Percentiles rank a stretch among this genome's conserved stretches.
phyloP scores from a whole-genome alignment of 352 stramenopile species.

The Thalassiosira oceanica region DNA sequence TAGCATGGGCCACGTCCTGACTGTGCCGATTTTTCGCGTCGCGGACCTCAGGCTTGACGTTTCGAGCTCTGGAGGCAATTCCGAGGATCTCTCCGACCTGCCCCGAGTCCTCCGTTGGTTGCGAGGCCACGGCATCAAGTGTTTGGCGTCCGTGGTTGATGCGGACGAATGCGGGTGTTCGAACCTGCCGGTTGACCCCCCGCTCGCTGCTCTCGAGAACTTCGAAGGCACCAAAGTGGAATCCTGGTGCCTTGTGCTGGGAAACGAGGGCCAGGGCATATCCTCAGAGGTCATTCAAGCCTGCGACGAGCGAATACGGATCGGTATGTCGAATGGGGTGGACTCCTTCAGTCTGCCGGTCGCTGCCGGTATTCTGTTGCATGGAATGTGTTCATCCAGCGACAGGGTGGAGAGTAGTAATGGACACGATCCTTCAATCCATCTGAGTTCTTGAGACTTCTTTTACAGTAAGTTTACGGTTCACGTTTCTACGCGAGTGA shows the following conservation, averaged over 20 bases:
- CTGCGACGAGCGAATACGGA: slow-evolving; percentile 48
- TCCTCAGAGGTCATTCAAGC: slow-evolving; percentile 38
- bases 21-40: slow-evolving; percentile 57
- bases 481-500: too few species aligned
- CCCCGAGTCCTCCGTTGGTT: slow-evolving; percentile 30
- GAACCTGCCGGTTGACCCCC: too few species aligned
- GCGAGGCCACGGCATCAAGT: slow-evolving; percentile 26
- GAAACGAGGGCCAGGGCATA: slow-evolving; percentile 73
- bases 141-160: slow-evolving; percentile 67
- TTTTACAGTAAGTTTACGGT: too few species aligned
- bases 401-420: too few species aligned
- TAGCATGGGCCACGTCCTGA: slow-evolving; percentile 72
- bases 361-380: slow-evolving; percentile 62
- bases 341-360: slow-evolving; percentile 68
- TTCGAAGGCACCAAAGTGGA: neutral
- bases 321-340: slow-evolving; percentile 56
- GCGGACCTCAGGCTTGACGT: slow-evolving; percentile 32
- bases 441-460: too few species aligned
- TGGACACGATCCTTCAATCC: too few species aligned
- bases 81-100: too few species aligned
- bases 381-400: too few species aligned
- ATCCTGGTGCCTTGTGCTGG: slow-evolving; percentile 67
- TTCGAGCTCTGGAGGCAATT: slow-evolving; percentile 1
- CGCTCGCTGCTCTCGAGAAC: slow-evolving; percentile 14
- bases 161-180: too few species aligned